Base-by-base conservation (phyloP, 768 basidiomycete genomes). In the Xerocomus spinulosus region DNA sequence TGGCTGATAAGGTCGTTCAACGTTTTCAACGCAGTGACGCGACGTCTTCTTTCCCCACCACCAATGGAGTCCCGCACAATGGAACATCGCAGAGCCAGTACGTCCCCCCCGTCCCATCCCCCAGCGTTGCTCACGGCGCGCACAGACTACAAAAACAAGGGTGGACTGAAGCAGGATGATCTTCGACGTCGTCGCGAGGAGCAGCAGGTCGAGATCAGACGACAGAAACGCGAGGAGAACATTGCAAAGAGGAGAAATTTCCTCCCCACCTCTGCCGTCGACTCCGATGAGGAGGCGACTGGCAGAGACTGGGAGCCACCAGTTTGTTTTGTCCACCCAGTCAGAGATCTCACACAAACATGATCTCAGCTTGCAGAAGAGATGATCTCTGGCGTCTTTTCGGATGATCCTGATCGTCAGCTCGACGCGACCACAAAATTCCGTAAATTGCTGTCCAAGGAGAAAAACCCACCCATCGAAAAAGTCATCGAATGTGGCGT, bases 391-490 rank as follows among this genome's bases (percentile, higher is more conserved):
- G 92, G 85, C 47, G 93, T 99, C 23, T 95, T 96, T 68, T 92
- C 90, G 20, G 85, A 93, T 43, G 87, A 94, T 67, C 74, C 85
- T 25, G 92, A 96, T 50, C 85, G 82, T 59, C 96, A 99, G 70
- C 75, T 95, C 51, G 94, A 97, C 68, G 89, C 95, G 64, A 98
- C 96, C 15, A 97, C 92, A 64, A 95, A 90, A 72, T 98, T 98
- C 78, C 86, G 96, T 61, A 99, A 97, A 73, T 79, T 99, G 33
- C 81, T 99, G 54, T 97, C 94, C 57, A 99, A 99, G 74, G 96
- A 99, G 75, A 95, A 94, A 76, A 99, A 97, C 68, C 96, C 96
- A 39, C 96, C 95, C 17, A 99, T 99, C 66, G 96, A 99, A 68
- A 83, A 85, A 68, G 96, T 99, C 57, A 98, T 95, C 67, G 91